These are phyloP conservation scores for Epichloe gansuensis DNA, from an alignment of 2,329 filamentous ascomycete species.

Conservation along the genomic window DNA sequence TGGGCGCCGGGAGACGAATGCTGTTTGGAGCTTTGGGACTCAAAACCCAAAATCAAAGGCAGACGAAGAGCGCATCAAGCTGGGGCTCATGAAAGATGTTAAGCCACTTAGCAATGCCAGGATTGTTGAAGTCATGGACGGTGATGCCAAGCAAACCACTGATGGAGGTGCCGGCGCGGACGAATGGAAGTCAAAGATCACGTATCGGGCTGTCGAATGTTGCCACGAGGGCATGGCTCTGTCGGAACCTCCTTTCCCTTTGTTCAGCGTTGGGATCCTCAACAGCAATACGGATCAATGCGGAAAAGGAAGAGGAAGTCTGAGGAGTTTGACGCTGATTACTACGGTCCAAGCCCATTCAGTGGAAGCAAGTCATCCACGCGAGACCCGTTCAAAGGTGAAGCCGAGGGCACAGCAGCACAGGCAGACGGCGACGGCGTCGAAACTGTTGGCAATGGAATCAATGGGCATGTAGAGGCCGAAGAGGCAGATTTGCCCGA, in stretches of 20 bases:
- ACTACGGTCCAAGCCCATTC: constrained; percentile 17
- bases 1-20: constrained; percentile 53
- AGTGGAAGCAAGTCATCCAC: constrained; percentile 1
- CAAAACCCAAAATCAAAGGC: constrained; percentile 55
- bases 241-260: constrained; percentile 77
- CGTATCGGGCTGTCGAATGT: constrained; percentile 73
- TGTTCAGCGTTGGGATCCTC: constrained; percentile 74
- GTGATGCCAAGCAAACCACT: constrained; percentile 7
- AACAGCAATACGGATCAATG: constrained; percentile 41
- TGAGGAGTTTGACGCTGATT: constrained; percentile 20
- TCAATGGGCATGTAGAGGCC: neutral
- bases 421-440: neutral
- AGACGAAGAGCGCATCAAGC: constrained; percentile 52
- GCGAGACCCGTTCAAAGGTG: constrained; percentile 2
- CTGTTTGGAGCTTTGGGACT: constrained; percentile 63
- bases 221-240: constrained; percentile 55
- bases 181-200: constrained; percentile 63
- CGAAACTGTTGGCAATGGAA: neutral
- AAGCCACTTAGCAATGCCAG: constrained; percentile 27
- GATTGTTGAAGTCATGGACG: constrained; percentile 12
- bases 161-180: constrained; percentile 34
- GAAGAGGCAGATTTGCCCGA: constrained; percentile 46
- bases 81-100: constrained; percentile 45
- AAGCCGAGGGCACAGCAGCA: neutral
- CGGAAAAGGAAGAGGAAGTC: constrained; percentile 38